phyloP scores from a whole-genome alignment of 176 grass and related monocot genomes.

The Oryza meyeriana region DNA sequence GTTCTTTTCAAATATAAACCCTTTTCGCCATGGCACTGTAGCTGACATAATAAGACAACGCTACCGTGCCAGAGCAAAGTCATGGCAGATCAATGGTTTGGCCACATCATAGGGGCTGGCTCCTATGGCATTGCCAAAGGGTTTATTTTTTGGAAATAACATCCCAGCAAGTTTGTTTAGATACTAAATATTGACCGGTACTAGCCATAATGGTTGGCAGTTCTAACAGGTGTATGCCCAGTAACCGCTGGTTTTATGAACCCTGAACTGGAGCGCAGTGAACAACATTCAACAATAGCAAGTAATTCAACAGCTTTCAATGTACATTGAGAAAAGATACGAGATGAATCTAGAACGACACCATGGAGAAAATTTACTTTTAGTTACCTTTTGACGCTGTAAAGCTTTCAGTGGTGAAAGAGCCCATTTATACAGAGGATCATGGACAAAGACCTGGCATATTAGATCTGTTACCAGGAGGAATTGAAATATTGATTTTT shows the following conservation, averaged over 20 bases:
- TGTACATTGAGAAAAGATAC: not conserved
- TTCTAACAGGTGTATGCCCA: not conserved
- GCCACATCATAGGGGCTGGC: no score
- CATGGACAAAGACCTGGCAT: conserved; percentile 84
- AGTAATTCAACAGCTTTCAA: not conserved
- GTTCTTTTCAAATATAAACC: no score
- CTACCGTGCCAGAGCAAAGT: no score
- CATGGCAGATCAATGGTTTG: no score
- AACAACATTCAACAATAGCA: not conserved
- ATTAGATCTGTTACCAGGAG: conserved; percentile 21
- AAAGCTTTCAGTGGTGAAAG: conserved; percentile 97
- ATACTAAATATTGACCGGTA: no score
- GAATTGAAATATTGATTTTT: conserved; percentile 4
- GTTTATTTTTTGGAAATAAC: no score
- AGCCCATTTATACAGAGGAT: conserved; percentile 99
- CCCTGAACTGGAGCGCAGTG: not conserved
- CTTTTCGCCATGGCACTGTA: no score
- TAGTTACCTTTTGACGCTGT: conserved; percentile 79
- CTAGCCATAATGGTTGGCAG: not conserved
- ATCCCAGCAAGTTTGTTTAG: no score
- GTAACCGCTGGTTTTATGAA: not conserved
- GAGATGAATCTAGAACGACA: not conserved
- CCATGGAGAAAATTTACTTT: not conserved
- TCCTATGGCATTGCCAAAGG: no score
- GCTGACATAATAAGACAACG: no score